Percentiles rank a stretch among this genome's conserved stretches.
phyloP scores from a whole-genome alignment of 352 stramenopile species.

The Phytophthora agathidicida region DNA sequence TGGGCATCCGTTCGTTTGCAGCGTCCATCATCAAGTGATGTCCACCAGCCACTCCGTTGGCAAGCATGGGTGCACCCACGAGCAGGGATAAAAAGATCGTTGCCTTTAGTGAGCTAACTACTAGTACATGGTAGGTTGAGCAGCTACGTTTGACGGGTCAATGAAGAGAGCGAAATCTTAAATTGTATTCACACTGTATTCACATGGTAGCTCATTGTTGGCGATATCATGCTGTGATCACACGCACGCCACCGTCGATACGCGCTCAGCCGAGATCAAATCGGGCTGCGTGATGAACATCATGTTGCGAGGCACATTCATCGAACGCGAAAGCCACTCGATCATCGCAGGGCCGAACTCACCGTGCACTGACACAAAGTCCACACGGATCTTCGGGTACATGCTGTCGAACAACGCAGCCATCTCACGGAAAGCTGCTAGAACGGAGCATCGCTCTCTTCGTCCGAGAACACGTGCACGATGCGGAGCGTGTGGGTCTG shows the following conservation, averaged over 20 bases:
- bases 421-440: slow-evolving; percentile 40
- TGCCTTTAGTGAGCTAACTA: too few relatives aligned
- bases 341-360: slow-evolving; percentile 71
- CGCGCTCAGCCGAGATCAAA: slow-evolving; percentile 55
- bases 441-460: slow-evolving; percentile 13
- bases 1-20: too few relatives aligned
- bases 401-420: slow-evolving; percentile 79
- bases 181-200: slow-evolving; percentile 1
- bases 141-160: too few relatives aligned
- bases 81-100: too few relatives aligned
- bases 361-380: slow-evolving; percentile 65
- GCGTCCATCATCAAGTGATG: too few relatives aligned
- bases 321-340: slow-evolving; percentile 68
- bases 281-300: slow-evolving; percentile 92
- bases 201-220: background rate
- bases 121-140: too few relatives aligned
- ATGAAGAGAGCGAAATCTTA: background rate
- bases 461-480: slow-evolving; percentile 66
- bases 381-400: slow-evolving; percentile 86
- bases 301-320: slow-evolving; percentile 80
- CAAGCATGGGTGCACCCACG: too few relatives aligned
- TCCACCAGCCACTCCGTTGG: too few relatives aligned
- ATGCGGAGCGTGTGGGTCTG: slow-evolving; percentile 91
- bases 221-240: slow-evolving; percentile 63
- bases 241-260: slow-evolving; percentile 69